phyloP scores from a whole-genome alignment of 192 early-diverging fungal species.

The Gryganskiella cystojenkinii region DNA sequence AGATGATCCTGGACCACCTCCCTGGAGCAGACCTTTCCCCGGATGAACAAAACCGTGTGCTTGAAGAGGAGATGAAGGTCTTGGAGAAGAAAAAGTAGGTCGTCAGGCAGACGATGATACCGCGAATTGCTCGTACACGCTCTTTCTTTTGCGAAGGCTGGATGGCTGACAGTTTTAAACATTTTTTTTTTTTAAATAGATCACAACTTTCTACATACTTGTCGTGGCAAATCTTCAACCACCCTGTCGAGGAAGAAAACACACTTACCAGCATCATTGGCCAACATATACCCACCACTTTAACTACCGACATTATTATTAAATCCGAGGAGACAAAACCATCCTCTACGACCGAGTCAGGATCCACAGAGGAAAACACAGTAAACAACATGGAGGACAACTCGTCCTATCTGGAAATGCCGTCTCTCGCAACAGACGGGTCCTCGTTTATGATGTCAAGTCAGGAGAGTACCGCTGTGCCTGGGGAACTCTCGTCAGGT shows the following conservation, averaged over 20 bases:
- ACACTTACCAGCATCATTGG: conserved; percentile 1
- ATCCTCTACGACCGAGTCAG: too few species aligned
- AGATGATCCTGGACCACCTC: conserved; percentile 52
- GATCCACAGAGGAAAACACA: too few species aligned
- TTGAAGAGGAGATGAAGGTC: conserved; percentile 37
- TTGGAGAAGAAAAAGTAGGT: conserved; percentile 45
- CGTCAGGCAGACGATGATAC: too few species aligned
- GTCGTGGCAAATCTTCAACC: conserved; percentile 33
- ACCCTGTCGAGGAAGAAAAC: not conserved
- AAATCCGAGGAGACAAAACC: too few species aligned
- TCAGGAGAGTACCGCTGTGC: not conserved
- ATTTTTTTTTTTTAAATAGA: not conserved
- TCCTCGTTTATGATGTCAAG: conserved; percentile 11
- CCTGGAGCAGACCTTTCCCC: conserved; percentile 54
- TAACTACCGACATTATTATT: too few species aligned
- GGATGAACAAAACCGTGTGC: conserved; percentile 37
- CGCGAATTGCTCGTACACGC: not conserved
- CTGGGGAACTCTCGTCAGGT: conserved; percentile 7
- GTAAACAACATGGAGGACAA: not conserved
- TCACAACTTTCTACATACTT: conserved; percentile 28
- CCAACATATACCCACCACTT: not conserved
- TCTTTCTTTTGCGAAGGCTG: not conserved
- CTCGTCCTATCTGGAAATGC: not conserved
- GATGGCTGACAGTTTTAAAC: not conserved
- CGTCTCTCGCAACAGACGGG: conserved; percentile 9